These are phyloP conservation scores for Trypanosoma theileri DNA, from an alignment of 208 protist genomes.

Conservation along the genomic window DNA sequence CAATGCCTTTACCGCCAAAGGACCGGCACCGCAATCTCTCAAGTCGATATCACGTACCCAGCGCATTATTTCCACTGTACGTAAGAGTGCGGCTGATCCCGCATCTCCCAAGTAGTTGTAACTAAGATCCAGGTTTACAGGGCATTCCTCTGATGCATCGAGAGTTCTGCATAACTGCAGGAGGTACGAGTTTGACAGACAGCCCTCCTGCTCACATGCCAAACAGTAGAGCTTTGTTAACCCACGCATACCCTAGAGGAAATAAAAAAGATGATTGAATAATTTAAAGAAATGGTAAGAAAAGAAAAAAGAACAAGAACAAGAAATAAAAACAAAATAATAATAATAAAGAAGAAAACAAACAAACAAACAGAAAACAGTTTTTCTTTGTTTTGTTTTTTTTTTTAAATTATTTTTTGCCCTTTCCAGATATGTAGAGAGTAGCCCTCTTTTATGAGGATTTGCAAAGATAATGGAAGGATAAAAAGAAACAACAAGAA, in stretches of 20 bases:
- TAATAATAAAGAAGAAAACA: background rate
- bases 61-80: slow-evolving; percentile 58
- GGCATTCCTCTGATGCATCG: slow-evolving; percentile 43
- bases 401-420: background rate
- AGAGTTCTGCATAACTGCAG: slow-evolving; percentile 49
- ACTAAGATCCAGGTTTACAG: slow-evolving; percentile 43
- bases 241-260: slow-evolving; percentile 46
- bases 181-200: slow-evolving; percentile 53
- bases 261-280: background rate
- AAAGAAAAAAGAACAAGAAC: background rate
- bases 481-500: too few relatives aligned
- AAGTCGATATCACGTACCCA: slow-evolving; percentile 60
- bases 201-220: slow-evolving; percentile 68
- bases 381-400: slow-evolving; percentile 3
- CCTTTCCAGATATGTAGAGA: too few relatives aligned
- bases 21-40: slow-evolving; percentile 47
- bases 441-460: too few relatives aligned
- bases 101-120: slow-evolving; percentile 71
- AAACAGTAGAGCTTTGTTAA: slow-evolving; percentile 60
- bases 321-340: background rate
- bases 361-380: background rate
- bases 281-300: background rate
- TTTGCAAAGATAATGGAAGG: too few relatives aligned
- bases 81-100: slow-evolving; percentile 60
- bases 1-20: slow-evolving; percentile 32